A percentile compares a stretch with the other conserved stretches of the same genome.
These are phyloP conservation scores for Entomortierella beljakovae DNA, from an alignment of 192 early-diverging fungal genomes.

Conservation along the genomic window DNA sequence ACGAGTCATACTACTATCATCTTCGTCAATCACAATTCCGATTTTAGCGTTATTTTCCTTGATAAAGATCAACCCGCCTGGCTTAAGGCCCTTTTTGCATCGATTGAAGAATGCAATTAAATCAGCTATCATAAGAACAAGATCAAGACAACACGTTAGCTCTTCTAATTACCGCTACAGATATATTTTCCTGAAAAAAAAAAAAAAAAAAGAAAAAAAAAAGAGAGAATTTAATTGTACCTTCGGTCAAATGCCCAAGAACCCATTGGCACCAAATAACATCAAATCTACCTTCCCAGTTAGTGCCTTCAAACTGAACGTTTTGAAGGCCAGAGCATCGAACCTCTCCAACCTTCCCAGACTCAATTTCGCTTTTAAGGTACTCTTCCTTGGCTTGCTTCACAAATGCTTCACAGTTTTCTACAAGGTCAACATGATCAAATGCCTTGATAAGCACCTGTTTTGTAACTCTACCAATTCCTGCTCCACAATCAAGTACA, in stretches of 20 bases:
- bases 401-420: constrained; percentile 84
- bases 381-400: constrained; percentile 74
- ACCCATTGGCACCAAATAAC: constrained; percentile 99
- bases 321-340: constrained; percentile 83
- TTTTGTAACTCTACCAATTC: constrained; percentile 94
- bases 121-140: constrained; percentile 66
- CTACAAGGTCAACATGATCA: constrained; percentile 90
- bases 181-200: no score
- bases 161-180: no score
- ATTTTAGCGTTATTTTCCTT: constrained; percentile 88
- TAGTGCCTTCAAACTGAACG: constrained; percentile 67
- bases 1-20: constrained; percentile 87
- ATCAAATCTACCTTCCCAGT: constrained; percentile 79
- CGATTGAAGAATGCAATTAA: constrained; percentile 84
- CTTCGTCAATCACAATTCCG: constrained; percentile 79
- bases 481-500: constrained; percentile 91
- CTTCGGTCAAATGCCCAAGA: constrained; percentile 91
- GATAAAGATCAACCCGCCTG: constrained; percentile 87
- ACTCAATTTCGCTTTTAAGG: constrained; percentile 65
- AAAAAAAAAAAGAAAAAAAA: no score
- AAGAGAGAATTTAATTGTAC: constrained; percentile 47
- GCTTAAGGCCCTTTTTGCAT: constrained; percentile 76
- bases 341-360: constrained; percentile 73
- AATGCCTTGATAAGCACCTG: constrained; percentile 84
- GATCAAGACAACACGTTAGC: not conserved